Conservation (phyloP, 495 filamentous ascomycete species). For the Podospora bellae-mahoneyi region DNA sequence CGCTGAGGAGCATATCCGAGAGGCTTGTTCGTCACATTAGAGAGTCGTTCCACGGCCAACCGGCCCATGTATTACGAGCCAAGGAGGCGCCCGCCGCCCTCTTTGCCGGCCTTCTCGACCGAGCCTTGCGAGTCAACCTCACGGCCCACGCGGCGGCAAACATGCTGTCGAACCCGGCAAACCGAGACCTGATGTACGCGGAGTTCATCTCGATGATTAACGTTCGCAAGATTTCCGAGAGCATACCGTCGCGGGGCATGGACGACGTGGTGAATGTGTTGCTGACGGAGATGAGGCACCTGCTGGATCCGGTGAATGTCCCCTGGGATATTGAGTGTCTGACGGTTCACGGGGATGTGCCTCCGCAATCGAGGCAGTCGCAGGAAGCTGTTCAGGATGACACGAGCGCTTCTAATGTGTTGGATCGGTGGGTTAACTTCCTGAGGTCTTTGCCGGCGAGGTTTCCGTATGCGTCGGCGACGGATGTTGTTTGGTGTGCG, state of each 20-base stretch:
- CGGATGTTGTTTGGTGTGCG: constrained; percentile 65
- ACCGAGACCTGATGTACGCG: constrained; percentile 85
- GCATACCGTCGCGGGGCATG: constrained; percentile 58
- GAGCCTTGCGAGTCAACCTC: constrained; percentile 84
- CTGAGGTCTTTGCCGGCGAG: constrained; percentile 67
- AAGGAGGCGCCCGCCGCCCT: constrained; percentile 84
- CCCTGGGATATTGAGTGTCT: constrained; percentile 53
- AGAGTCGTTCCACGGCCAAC: constrained; percentile 74
- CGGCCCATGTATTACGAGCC: constrained; percentile 76
- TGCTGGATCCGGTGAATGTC: constrained; percentile 62
- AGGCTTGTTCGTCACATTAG: constrained; percentile 72
- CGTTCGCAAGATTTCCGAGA: constrained; percentile 62
- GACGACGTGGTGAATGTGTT: constrained; percentile 67
- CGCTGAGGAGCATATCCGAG: constrained; percentile 79
- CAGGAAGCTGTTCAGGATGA: constrained; percentile 20
- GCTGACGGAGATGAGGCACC: constrained; percentile 65
- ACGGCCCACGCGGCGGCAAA: constrained; percentile 82
- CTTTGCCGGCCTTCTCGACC: constrained; percentile 79
- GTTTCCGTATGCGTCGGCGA: constrained; percentile 68
- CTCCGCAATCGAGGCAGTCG: constrained; percentile 40
- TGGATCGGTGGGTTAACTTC: constrained; percentile 84
- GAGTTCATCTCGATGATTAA: constrained; percentile 85
- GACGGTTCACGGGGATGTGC: constrained; percentile 53
- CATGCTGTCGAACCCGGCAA: constrained; percentile 66
- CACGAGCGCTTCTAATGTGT: constrained; percentile 55